A percentile compares a stretch with the other conserved stretches of the same genome.
Conservation (phyloP, 2,329 filamentous ascomycete species). For the Cordyceps cateniannulata region DNA sequence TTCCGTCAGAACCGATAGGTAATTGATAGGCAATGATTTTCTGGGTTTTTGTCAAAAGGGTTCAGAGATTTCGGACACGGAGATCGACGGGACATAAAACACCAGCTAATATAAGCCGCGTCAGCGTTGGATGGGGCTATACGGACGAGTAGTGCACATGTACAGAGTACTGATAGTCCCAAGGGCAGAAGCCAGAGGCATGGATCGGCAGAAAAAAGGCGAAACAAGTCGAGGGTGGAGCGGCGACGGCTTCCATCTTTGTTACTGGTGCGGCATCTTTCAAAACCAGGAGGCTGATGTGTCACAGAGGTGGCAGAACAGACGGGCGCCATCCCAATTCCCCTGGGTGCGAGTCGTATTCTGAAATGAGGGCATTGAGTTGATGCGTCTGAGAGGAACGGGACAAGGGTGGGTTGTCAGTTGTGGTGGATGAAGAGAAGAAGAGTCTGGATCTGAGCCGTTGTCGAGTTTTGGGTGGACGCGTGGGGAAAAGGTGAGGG, state of each 20-base stretch:
- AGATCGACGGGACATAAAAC: not conserved
- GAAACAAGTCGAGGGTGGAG: slow-evolving; percentile 1
- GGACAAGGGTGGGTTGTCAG: not conserved
- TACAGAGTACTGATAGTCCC: not conserved
- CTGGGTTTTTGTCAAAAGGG: not conserved
- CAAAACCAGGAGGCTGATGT: not conserved
- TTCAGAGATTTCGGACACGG: not conserved
- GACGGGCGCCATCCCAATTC: not conserved
- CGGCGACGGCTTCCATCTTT: not conserved
- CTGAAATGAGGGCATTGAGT: not conserved
- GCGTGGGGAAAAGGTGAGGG: not conserved
- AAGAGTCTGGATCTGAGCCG: not conserved
- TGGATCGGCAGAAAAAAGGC: not conserved
- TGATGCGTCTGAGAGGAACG: not conserved
- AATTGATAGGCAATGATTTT: not conserved
- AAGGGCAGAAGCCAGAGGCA: not conserved
- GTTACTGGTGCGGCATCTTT: not conserved
- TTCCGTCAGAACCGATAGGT: not conserved
- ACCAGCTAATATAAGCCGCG: not conserved
- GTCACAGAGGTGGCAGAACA: not conserved
- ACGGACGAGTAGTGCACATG: not conserved
- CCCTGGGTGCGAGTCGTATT: not conserved
- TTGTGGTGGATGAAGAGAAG: not conserved
- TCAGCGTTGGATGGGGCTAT: not conserved
- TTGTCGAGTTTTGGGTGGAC: not conserved